These are phyloP conservation scores for Xylariaceae sp. DNA, from an alignment of 2,329 filamentous ascomycete species.

Conservation along the genomic window DNA sequence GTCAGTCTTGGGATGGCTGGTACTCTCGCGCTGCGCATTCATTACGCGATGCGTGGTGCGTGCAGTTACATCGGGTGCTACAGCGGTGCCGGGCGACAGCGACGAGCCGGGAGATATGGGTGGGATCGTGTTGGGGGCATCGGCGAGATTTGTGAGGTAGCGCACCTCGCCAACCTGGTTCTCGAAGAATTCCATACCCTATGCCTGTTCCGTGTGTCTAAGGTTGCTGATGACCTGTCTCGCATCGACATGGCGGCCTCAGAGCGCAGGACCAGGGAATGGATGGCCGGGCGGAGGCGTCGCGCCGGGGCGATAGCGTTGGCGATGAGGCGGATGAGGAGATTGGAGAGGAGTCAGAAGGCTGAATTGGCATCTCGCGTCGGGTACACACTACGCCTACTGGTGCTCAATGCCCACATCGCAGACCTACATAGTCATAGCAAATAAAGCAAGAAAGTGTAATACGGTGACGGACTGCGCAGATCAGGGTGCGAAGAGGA, in stretches of 20 bases:
- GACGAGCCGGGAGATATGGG: constrained; percentile 10
- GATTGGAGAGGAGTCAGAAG: too few species aligned
- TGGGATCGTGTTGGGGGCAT: constrained; percentile 18
- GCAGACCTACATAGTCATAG: too few species aligned
- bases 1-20: constrained; percentile 4
- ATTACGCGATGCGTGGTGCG: not conserved
- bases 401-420: too few species aligned
- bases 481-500: too few species aligned
- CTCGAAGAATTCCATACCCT: constrained; percentile 32
- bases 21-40: constrained; percentile 5
- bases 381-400: too few species aligned
- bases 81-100: constrained; percentile 4
- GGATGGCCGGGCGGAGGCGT: not conserved
- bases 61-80: not conserved
- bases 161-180: constrained; percentile 34
- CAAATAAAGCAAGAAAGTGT: too few species aligned
- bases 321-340: not conserved
- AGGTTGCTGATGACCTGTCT: not conserved
- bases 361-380: too few species aligned
- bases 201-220: constrained; percentile 4
- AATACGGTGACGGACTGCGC: too few species aligned
- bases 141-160: constrained; percentile 29
- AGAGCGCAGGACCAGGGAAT: not conserved
- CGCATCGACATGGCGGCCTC: constrained; percentile 15
- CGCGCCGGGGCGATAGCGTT: not conserved